Percentiles rank a stretch among this genome's conserved stretches.
Evolutionary conservation across 495 filamentous ascomycete genomes (phyloP).

Genomic region (Aspergillus asperescens): DNA sequence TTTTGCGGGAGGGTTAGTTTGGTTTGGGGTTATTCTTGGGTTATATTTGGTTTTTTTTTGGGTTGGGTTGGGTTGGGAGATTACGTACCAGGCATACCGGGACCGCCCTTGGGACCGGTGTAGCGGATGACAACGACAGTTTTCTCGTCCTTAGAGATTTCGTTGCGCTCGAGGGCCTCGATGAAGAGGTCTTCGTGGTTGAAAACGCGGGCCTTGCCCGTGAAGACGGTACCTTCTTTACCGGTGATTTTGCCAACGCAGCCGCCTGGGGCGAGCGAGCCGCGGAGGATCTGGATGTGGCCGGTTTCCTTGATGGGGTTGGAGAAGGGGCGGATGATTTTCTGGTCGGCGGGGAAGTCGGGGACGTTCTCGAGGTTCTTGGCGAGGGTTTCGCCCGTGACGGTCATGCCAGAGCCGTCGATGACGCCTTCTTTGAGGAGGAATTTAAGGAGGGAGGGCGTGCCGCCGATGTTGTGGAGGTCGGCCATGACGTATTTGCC

Average conservation of each 20-base stretch:
- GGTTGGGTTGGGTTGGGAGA: not conserved
- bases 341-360: constrained; percentile 76
- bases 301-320: constrained; percentile 92
- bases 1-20: no score
- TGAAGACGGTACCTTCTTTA: constrained; percentile 89
- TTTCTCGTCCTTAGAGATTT: constrained; percentile 95
- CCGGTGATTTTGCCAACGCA: constrained; percentile 97
- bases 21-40: no score
- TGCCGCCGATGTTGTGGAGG: constrained; percentile 83
- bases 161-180: constrained; percentile 66
- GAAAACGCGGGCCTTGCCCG: constrained; percentile 81
- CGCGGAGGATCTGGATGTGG: constrained; percentile 95
- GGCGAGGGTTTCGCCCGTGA: constrained; percentile 89
- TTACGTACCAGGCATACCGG: constrained; percentile 70
- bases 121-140: constrained; percentile 97
- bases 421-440: constrained; percentile 86
- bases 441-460: constrained; percentile 84
- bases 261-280: constrained; percentile 83
- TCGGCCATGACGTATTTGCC: constrained; percentile 97
- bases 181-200: constrained; percentile 81
- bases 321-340: constrained; percentile 84
- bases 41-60: not conserved
- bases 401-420: constrained; percentile 81
- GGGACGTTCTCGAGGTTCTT: constrained; percentile 78
- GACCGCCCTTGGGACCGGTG: constrained; percentile 90